Conservation (phyloP, 345 rosid genomes). For the Syzygium aqueum region DNA sequence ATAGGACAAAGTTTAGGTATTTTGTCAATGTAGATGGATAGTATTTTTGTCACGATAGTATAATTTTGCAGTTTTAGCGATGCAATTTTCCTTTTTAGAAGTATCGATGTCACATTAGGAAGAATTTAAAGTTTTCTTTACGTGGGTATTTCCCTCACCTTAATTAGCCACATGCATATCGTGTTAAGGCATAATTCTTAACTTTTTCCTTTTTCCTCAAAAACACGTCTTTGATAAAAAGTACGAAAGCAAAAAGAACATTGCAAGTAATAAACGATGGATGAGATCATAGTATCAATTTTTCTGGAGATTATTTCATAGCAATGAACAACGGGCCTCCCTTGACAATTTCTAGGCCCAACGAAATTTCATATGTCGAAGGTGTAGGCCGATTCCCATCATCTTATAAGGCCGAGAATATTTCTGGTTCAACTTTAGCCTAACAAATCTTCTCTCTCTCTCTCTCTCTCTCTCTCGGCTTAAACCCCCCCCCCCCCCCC, state of each 20-base stretch:
- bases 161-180: neutral
- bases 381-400: neutral
- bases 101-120: fast-evolving
- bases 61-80: neutral
- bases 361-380: neutral
- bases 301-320: neutral
- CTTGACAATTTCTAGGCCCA: neutral
- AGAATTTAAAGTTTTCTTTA: neutral
- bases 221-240: no score
- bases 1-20: neutral
- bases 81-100: no score
- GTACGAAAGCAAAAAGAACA: no score
- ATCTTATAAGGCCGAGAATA: neutral
- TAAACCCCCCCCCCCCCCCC: no score
- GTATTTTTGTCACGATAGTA: neutral
- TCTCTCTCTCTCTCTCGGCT: neutral
- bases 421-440: neutral
- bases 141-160: neutral
- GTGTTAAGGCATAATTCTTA: neutral
- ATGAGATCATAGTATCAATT: neutral
- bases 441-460: neutral
- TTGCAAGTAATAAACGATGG: neutral
- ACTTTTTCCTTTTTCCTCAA: neutral
- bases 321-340: neutral
- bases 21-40: neutral